A percentile compares a stretch with the other conserved stretches of the same genome.
phyloP scores from a whole-genome alignment of 1,284 basidiomycete species.

The Xanthoconium separans region DNA sequence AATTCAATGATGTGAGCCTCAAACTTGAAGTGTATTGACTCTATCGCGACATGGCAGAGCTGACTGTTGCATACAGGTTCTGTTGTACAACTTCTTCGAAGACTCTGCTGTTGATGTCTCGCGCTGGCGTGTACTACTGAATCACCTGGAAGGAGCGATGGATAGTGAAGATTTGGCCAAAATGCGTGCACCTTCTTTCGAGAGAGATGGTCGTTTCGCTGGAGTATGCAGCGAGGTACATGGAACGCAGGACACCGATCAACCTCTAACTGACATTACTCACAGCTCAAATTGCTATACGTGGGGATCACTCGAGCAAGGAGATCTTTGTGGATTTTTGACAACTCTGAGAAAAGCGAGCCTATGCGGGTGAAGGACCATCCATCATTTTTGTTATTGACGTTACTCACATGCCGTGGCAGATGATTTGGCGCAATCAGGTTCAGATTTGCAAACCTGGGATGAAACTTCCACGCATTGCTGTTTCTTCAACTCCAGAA shows the following conservation, averaged over 20 bases:
- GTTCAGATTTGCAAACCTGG: slow-evolving; percentile 44
- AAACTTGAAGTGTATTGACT: too few species aligned
- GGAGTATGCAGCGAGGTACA: slow-evolving; percentile 60
- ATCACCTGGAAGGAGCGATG: slow-evolving; percentile 33
- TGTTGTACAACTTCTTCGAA: slow-evolving; percentile 70
- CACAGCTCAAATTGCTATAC: slow-evolving; percentile 64
- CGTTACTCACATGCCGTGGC: background rate
- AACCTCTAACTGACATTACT: background rate
- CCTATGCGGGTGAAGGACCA: slow-evolving; percentile 52
- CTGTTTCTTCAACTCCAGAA: slow-evolving; percentile 44
- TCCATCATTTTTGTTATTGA: background rate
- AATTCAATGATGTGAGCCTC: slow-evolving; percentile 62
- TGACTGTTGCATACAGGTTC: slow-evolving; percentile 44
- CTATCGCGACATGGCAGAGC: too few species aligned
- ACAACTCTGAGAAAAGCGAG: slow-evolving; percentile 53
- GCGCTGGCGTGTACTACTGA: slow-evolving; percentile 64
- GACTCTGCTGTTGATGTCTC: slow-evolving; percentile 52
- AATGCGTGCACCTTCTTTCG: slow-evolving; percentile 47
- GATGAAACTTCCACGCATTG: slow-evolving; percentile 46
- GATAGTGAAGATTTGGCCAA: slow-evolving; percentile 13
- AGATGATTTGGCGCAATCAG: slow-evolving; percentile 53
- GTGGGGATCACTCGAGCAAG: slow-evolving; percentile 70
- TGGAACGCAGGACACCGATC: background rate
- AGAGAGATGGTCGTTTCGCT: slow-evolving; percentile 47
- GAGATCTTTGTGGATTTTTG: slow-evolving; percentile 66